Base-by-base conservation (phyloP, 2,329 filamentous ascomycete genomes). In the Kalmusia sp. region DNA sequence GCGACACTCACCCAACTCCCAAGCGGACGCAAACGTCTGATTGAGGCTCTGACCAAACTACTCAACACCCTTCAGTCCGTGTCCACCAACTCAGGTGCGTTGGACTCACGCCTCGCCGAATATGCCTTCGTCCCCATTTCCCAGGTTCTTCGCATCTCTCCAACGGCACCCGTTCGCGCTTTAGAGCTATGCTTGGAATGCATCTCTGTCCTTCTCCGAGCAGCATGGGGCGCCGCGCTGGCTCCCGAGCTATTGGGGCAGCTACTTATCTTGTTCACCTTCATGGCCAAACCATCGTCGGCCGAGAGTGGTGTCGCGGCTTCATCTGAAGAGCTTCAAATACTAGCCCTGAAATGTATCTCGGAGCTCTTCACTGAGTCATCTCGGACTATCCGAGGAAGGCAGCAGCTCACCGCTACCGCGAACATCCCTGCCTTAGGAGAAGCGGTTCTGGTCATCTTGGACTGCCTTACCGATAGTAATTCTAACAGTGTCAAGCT, bases 81-180 rank as follows among this genome's bases (percentile, higher is more conserved):
- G 41, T 54, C 59, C 14, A 63, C 68, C 19, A 65, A 64, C 6
- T 71, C 76, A 30, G 65, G 74, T 58, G 63, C 70, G 1, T 70
- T 98, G 15, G 91, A 97, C 71, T 83, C 87, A 47, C 93, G 92
- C 71, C 79, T 98, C 15, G 92, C 93, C 12, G 93, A 97, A 77
- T 99, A 98, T 79, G 84, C 90, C 67, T 98, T 98, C 79, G 96
- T 97, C 58, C 95, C 95, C 0, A 79, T 99, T 0, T 92, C 91
- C 0, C 89, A 95, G 63, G 86, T 98, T 33, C 88, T 99, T 64
- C 88, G 91, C 53, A 84, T 87, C 57, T 88, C 91, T 61, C 85
- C 89, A 57, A 81, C 83, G 41, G 85, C 93, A 49, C 87, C 93
- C 1, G 83, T 90, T 40, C 83, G 84, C 30, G 79, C 91, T 34